Conservation (phyloP, 2,329 filamentous ascomycete species). For the Dryadomyces sulphureus region DNA sequence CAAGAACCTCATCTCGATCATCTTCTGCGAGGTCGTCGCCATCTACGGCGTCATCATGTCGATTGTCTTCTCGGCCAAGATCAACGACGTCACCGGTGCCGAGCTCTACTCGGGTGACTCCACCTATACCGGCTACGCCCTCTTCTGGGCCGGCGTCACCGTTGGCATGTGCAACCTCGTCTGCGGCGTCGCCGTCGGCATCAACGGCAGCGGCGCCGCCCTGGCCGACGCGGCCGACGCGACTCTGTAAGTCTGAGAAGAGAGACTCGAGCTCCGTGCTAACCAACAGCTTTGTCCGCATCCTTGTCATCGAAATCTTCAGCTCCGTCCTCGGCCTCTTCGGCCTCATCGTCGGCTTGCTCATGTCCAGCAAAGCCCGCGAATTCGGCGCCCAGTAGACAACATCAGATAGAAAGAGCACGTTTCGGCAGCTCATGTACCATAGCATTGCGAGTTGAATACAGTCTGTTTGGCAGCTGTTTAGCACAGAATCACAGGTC, state of each 20-base stretch:
- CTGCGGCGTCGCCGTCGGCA: slow-evolving; percentile 91
- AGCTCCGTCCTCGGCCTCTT: slow-evolving; percentile 94
- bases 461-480: too few species aligned
- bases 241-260: slow-evolving; percentile 50
- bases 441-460: too few species aligned
- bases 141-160: slow-evolving; percentile 92
- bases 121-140: slow-evolving; percentile 86
- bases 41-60: slow-evolving; percentile 99
- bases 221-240: slow-evolving; percentile 90
- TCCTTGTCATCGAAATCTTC: slow-evolving; percentile 98
- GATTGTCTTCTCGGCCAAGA: slow-evolving; percentile 90
- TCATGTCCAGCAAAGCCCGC: slow-evolving; percentile 69
- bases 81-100: slow-evolving; percentile 50
- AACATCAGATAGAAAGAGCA: not conserved
- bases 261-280: not conserved
- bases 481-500: too few species aligned
- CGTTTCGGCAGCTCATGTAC: too few species aligned
- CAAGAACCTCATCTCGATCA: slow-evolving; percentile 99
- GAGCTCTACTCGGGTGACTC: slow-evolving; percentile 59
- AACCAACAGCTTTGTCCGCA: slow-evolving; percentile 75
- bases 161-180: slow-evolving; percentile 93
- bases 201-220: slow-evolving; percentile 94
- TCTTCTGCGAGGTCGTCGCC: slow-evolving; percentile 98
- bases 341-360: slow-evolving; percentile 83
- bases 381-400: slow-evolving; percentile 45